phyloP scores from a whole-genome alignment of 2,329 filamentous ascomycete genomes.

The Hypoxylon sp. region DNA sequence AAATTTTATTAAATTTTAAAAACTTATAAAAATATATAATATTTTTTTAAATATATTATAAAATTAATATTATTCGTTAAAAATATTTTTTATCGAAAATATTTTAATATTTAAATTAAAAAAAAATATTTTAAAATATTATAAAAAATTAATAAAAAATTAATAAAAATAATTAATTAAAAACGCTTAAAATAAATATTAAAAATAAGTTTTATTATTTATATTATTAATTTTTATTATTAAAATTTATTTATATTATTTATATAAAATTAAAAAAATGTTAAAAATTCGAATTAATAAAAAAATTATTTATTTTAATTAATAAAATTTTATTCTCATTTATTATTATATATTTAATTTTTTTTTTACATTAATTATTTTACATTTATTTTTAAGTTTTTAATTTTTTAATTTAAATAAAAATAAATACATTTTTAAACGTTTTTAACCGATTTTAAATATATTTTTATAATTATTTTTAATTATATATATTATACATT shows the following conservation, averaged over 20 bases:
- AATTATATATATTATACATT: background rate
- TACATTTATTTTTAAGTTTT: background rate
- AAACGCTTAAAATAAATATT: background rate
- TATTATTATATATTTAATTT: background rate
- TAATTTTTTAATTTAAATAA: conserved; percentile 4
- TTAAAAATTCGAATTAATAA: too few relatives aligned
- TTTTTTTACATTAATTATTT: background rate
- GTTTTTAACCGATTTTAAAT: too few relatives aligned
- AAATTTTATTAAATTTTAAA: background rate
- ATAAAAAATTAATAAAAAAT: background rate
- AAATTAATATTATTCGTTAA: too few relatives aligned
- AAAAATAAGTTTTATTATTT: too few relatives aligned
- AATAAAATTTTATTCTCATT: background rate
- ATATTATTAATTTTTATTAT: too few relatives aligned
- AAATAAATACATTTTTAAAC: conserved; percentile 1
- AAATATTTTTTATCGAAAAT: too few relatives aligned
- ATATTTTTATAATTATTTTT: background rate
- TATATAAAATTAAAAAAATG: background rate
- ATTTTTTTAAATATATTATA: too few relatives aligned
- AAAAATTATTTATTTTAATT: background rate
- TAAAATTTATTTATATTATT: background rate
- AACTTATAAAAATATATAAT: background rate
- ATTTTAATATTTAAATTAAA: too few relatives aligned
- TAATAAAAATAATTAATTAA: background rate
- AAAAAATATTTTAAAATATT: background rate